Base-by-base conservation (phyloP, 2,329 filamentous ascomycete genomes). In the Cadophora sp. region DNA sequence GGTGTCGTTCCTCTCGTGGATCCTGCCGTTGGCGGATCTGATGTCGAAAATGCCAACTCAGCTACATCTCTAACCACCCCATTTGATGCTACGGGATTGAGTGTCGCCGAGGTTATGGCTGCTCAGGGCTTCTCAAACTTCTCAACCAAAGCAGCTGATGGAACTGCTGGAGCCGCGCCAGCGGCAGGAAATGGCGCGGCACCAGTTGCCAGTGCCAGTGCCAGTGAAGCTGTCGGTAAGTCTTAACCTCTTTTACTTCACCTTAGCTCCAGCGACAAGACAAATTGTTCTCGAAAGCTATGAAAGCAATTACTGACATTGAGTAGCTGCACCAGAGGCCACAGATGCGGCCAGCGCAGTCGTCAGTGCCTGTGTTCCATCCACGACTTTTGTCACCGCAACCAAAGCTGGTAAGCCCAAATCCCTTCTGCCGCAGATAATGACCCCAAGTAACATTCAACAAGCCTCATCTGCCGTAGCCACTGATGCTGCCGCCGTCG, bases 1-100 rank as follows among this genome's bases (percentile, higher is more conserved):
- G 90, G 90, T 69, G 88, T 92, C 68, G 82, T 91, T 2, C 89
- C 90, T 34, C 82, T 89, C 11, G 85, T 92, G 68, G 90, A 92
- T 77, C 89, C 90, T 2, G 85, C 80, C 67, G 88, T 92, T 55
- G 80, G 73, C 62, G 87, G 85, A 65, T 81, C 86, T n/a, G 87
- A 84, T 65, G 75, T 80, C 9, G 86, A 88, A 76, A 91, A 91
- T 71, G 84, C 86, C 69, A 86, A 89, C 77, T 87, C 89, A n/a
- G 80, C 79, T 2, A 77, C 79, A 34, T 89, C 86, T 5, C 77
- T 85, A 51, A 76, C 76, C 19, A 82, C 79, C 1, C 88, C 89
- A 3, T 87, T 92, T 56, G 78, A 83, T 55, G 88, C 88, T 16
- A 78, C 77, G 62, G 89, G 90, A 19, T 77, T 89, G 71, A 90